Evolutionary conservation across 495 filamentous ascomycete species (phyloP), one percentile per base, ranked within the genome.

Genomic region (Letharia columbiana): DNA sequence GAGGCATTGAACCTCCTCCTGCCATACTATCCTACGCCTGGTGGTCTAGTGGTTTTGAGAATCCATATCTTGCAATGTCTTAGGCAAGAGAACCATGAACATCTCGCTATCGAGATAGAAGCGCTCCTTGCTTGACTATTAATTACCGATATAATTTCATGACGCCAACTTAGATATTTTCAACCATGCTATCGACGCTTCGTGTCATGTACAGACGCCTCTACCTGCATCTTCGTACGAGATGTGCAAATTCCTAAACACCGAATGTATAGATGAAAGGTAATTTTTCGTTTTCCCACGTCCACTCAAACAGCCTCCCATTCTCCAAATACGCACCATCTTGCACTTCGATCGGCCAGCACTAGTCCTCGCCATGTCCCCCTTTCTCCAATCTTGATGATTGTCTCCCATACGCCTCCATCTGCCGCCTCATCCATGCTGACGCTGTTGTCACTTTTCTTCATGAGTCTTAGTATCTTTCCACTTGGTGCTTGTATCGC

Each of bases 291-390:
- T 13, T 52, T 61, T 33, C 18, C 41, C 42, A 8, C 17, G 40
- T 28, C 31, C 4, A 12, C 12, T 78, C 71, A 88, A 61, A 82
- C 76, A 75, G 85, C 86, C 67, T 90, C 85, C 94, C 94, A 99
- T 79, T 99, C 94, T 39, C 89, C 93, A 79, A 96, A 99, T 33
- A 99, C 94, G 77, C 95, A 98, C 94, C 94, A 99, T 67, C 94
- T 81, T 12, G 93, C 95, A 67, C 90, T 97, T 63, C 94, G 83
- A 80, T 99, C 94, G 17, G 94, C 94, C 28, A 99, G 81, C 67
- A 99, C 94, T 62, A 99, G 76, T 1, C 91, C 95, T 66, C 94
- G 85, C 94, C 94, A 98, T 37, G 87, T 83, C 1, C 94, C 94
- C 39, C 87, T 81, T 73, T 98, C 94, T 0, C 90, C 91, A 75